These are phyloP conservation scores for Scleroderma citrinum DNA, from an alignment of 768 basidiomycete species.

Conservation along the genomic window DNA sequence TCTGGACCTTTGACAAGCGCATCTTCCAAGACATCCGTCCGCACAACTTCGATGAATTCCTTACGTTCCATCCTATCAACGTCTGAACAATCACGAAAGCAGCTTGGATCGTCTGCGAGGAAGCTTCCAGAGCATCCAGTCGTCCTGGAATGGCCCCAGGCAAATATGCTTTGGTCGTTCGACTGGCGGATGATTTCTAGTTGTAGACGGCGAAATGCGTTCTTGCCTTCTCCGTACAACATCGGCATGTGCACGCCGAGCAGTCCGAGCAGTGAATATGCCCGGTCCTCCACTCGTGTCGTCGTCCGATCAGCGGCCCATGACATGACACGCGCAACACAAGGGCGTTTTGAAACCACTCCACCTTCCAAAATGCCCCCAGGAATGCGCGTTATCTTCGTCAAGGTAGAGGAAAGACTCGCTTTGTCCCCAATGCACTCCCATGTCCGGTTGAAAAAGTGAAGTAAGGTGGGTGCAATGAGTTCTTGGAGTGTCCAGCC, in stretches of 20 bases:
- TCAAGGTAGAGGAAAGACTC: neutral
- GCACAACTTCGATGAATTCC: neutral
- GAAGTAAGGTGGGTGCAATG: slow-evolving; percentile 11
- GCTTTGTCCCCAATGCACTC: slow-evolving; percentile 1
- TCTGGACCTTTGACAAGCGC: neutral
- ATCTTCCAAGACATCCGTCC: neutral
- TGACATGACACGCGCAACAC: slow-evolving; percentile 6
- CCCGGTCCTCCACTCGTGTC: slow-evolving; percentile 11
- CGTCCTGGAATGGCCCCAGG: neutral
- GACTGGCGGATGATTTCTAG: slow-evolving; percentile 7
- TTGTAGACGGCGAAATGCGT: slow-evolving; percentile 13
- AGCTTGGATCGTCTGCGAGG: neutral
- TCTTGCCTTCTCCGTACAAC: slow-evolving; percentile 8
- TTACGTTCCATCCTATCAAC: neutral
- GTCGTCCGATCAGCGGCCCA: slow-evolving; percentile 17
- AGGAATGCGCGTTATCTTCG: neutral
- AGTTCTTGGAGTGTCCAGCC: slow-evolving; percentile 11
- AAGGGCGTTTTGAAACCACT: neutral
- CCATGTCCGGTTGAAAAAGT: slow-evolving; percentile 13
- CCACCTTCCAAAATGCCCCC: neutral
- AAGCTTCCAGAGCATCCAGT: neutral
- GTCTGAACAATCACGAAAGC: neutral
- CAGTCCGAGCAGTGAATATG: neutral
- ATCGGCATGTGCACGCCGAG: neutral
- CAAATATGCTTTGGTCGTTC: slow-evolving; percentile 10